A percentile compares a stretch with the other conserved stretches of the same genome.
Conservation (phyloP, 2,329 filamentous ascomycete genomes). For the Diatrype stigma region DNA sequence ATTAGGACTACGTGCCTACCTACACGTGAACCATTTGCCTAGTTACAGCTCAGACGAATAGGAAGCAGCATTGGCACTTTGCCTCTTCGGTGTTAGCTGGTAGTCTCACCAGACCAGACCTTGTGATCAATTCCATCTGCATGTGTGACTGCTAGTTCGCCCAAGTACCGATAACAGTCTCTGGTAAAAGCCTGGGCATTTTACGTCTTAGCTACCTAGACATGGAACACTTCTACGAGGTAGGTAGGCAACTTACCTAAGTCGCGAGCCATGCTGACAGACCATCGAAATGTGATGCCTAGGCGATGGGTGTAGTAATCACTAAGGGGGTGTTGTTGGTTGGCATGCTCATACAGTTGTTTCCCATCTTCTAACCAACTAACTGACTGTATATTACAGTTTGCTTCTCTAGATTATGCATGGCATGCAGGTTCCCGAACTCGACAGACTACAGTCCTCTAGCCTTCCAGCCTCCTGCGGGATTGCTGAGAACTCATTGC, state of each 20-base stretch:
- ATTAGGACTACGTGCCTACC: too few species aligned
- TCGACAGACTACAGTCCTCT: too few species aligned
- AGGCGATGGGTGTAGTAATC: too few species aligned
- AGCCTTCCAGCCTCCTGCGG: too few species aligned
- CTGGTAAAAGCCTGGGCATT: background rate
- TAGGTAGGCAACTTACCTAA: background rate
- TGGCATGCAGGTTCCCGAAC: too few species aligned
- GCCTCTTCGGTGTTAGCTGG: background rate
- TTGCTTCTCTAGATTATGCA: background rate
- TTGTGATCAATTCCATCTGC: constrained; percentile 1
- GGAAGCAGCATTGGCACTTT: background rate
- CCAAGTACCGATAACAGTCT: background rate
- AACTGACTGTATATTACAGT: background rate
- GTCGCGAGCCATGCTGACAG: background rate
- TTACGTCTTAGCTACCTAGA: background rate
- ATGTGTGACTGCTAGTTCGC: background rate
- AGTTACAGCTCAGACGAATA: background rate
- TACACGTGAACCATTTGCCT: background rate
- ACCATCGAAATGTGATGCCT: too few species aligned
- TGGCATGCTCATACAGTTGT: too few species aligned
- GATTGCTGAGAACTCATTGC: too few species aligned
- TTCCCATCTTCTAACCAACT: too few species aligned
- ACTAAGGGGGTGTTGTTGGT: too few species aligned
- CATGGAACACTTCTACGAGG: background rate
- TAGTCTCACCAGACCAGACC: constrained; percentile 1